Base-by-base conservation (phyloP, 768 basidiomycete genomes). In the Piloderma croceum region DNA sequence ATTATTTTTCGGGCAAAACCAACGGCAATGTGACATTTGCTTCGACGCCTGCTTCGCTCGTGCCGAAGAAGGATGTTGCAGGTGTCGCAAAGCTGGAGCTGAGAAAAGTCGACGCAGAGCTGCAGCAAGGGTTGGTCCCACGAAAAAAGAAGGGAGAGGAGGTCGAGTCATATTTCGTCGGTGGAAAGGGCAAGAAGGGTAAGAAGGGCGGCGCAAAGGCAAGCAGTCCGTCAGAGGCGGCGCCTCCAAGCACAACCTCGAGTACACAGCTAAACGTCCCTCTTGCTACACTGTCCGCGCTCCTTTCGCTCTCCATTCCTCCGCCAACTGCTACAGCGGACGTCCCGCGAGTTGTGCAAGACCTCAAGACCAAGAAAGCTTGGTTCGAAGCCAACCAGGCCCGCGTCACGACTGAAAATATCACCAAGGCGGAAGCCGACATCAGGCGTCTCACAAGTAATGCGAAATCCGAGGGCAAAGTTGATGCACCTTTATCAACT, bases 311-410 rank as follows among this genome's bases (percentile, higher is more conserved):
- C 31, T 90, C 90, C 24, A 98, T 99, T 53, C 83, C 91, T 19
- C 88, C 92, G 19, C 96, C 96, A 0, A 71, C 78, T 13, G 82
- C 83, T 9, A 61, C 73, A 31, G 67, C 72, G 5, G 93, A 99
- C 48, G 74, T 92, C 24, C 74, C 81, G 39, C 85, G 90, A 39
- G 78, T 90, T 34, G 71, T 98, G 42, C 86, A 89, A 55, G 89
- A 96, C 59, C 73, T 99, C 43, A 85, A 85, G 62, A 88, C 79
- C 37, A 99, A 98, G 75, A 92, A 92, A 68, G 73, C 81, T 18
- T 98, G 92, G 91, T 96, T 80, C 54, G 81, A 85, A 59, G 93
- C 88, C 23, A 98, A 98, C 65, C 91, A 93, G 62, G 77, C 75
- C 20, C 79, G 78, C 18, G 77, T 75, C 47, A 90, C 89, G 2